A percentile compares a stretch with the other conserved stretches of the same genome.
Evolutionary conservation across 2,329 filamentous ascomycete genomes (phyloP).

Genomic region (Cladosporium cucumerinum): DNA sequence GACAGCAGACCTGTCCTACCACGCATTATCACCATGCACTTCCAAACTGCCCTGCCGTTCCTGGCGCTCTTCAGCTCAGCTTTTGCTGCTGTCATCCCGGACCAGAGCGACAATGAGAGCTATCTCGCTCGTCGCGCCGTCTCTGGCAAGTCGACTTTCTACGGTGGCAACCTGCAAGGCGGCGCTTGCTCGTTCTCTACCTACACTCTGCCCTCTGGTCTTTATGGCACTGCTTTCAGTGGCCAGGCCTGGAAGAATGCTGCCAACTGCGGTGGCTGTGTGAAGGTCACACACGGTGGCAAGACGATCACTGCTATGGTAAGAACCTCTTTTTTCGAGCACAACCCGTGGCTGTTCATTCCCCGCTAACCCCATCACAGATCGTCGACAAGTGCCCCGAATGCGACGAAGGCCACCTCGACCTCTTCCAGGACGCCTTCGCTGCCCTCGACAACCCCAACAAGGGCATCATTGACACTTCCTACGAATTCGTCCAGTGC

Average conservation of each 20-base stretch:
- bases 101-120: slow-evolving; percentile 18
- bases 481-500: slow-evolving; percentile 51
- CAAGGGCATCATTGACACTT: slow-evolving; percentile 49
- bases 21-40: slow-evolving; percentile 1
- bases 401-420: slow-evolving; percentile 53
- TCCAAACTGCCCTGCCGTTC: neutral
- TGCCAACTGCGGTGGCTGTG: slow-evolving; percentile 59
- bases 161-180: slow-evolving; percentile 43
- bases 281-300: slow-evolving; percentile 56
- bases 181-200: slow-evolving; percentile 63
- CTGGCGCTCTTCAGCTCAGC: slow-evolving; percentile 2
- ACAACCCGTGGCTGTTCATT: neutral
- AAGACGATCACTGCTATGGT: slow-evolving; percentile 60
- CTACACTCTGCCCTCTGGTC: slow-evolving; percentile 57
- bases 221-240: slow-evolving; percentile 62
- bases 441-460: slow-evolving; percentile 40
- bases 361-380: slow-evolving; percentile 30
- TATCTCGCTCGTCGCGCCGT: slow-evolving; percentile 23
- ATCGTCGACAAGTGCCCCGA: slow-evolving; percentile 57
- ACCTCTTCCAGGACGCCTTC: slow-evolving; percentile 55
- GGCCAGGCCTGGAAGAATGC: slow-evolving; percentile 55
- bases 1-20: slow-evolving; percentile 2
- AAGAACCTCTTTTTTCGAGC: slow-evolving; percentile 22
- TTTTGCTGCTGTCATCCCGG: slow-evolving; percentile 19
- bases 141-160: slow-evolving; percentile 26